Base-by-base conservation (phyloP, 257 asterid species). In the Marsdenia floribunda region DNA sequence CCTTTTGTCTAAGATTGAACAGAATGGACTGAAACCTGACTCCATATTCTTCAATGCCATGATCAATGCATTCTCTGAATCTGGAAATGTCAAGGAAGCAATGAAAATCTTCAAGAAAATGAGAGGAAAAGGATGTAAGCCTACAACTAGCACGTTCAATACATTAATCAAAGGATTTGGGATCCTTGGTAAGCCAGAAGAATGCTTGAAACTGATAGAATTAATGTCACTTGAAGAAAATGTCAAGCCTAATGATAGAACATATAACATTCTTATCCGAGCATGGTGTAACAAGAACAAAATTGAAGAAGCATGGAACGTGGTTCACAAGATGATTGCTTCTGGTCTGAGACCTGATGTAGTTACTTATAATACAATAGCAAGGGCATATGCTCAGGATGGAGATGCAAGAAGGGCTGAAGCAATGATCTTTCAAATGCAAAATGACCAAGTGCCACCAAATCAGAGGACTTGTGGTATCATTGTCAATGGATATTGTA, bases 31-130 rank as follows among this genome's bases (percentile, higher is more conserved):
- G 63, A 88, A 85, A 77, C 97, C 99, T 1, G 99, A 94, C 81
- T 88, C 97, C 2, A 90, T 92, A 78, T 92, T 94, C 86, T 92
- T 87, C 91, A 94, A 94, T 80, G 97, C 97, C 63, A 82, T 89
- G 88, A 94, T 94, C 82, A 94, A 94, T 73, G 93, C 97, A 1
- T 94, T 94, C 86, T 83, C 96, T n/a, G 99, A 94, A 80, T 90
- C 96, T 21, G 90, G 99, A 50, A 90, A 92, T 75, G 82, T 90
- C 81, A 84, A 90, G 72, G 97, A 89, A 82, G 97, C 99, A 24
- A 88, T 92, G 96, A 86, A 80, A 77, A 76, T 83, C 65, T 92
- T 89, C 82, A 72, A 76, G 67, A 85, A 83, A 85, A 90, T 94
- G 99, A 87, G 86, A 76, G 95, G 85, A 72, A 87, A 78, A 71